Evolutionary conservation across 768 basidiomycete genomes (phyloP), one percentile per base, ranked within the genome.

Genomic region (Albatrellus ellisii): DNA sequence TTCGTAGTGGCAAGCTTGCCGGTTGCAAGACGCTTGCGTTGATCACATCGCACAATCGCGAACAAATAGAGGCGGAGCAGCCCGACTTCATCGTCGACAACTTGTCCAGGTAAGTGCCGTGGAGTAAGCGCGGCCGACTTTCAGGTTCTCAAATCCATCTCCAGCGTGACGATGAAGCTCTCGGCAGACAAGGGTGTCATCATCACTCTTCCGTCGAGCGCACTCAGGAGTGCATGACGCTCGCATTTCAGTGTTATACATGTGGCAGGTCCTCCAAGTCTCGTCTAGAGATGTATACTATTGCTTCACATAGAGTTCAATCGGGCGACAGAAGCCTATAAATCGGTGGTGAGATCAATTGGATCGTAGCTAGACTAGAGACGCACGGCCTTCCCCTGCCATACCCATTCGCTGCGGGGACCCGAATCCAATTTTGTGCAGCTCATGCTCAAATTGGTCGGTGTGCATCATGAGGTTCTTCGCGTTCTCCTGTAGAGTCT

Each of bases 21-120:
- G 91, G 94, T 11, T 80, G 83, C 57, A 83, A 72, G 55, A 89
- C 87, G 0, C 65, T 97, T 36, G 94, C 75, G 1, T 62, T 95
- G 22, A 66, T 87, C 45, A 97, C 92, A 1, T 77, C 80, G 4
- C 90, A 94, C 58, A 68, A 69, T 20, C 66, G 73, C 39, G 73
- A 76, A 44, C 73, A 79, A 50, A 65, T 97, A 48, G 65, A 77
- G 48, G 76, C 67, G 6, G 72, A 72, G 9, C 52, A 66, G 29
- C 74, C 83, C 2, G 73, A 77, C 49, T 85, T 73, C 56, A 64
- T 92, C 20, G 77, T 91, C 20, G 59, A 72, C 29, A 70, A 94
- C 59, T 60, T 97, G 51, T 67, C 80, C 1, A 72, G 69, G 87
- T 78, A 57, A 52, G 65, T 22, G n/a, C n/a, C n/a, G n/a, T n/a